Base-by-base conservation (phyloP, 345 rosid species). In the Citrus glauca region DNA sequence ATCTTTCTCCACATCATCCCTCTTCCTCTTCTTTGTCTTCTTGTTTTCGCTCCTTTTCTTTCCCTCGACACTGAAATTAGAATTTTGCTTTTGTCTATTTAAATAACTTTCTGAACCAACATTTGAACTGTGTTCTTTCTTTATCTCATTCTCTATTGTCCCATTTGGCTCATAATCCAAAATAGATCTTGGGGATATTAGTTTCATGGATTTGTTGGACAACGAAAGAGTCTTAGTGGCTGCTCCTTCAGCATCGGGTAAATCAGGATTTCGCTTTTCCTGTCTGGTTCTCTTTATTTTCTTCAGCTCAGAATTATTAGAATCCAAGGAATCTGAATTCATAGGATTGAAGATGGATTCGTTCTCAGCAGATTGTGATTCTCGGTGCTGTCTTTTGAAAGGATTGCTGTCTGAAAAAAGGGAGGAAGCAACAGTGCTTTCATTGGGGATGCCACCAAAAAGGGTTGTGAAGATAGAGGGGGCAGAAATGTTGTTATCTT, bases 341-440 rank as follows among this genome's bases (percentile, higher is more conserved):
- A 59, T 35, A 11, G 81, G 78, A 50, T 62, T 75, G 70, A 63
- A 50, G 3, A 27, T 17, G 61, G 76, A 37, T 28, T 62, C 68
- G 33, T 25, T 30, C 65, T 17, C 57, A 16, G 14, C 59, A 20
- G 60, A 37, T 32, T 55, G 45, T 7, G 85, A 60, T 11, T 89
- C 88, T 32, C 69, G 61, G 61, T 83, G 80, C 79, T 94, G 92
- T 76, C 98, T 85, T 71, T 90, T 94, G 85, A 92, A 96, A 20
- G 99, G 98, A 75, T 96, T 96, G 74, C 66, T 80, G 59, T 90
- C 91, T 57, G 97, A 91, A 86, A 96, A 96, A 70, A 92, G 82
- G 80, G 88, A 87, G 35, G 88, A 75, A 60, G 73, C 79, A 32
- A 78, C 82, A 25, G 83, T 14, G 76, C 72, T 74, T 56, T 77